These are phyloP conservation scores for Graphiopsis chlorocephala DNA, from an alignment of 2,329 filamentous ascomycete genomes.

Conservation along the genomic window DNA sequence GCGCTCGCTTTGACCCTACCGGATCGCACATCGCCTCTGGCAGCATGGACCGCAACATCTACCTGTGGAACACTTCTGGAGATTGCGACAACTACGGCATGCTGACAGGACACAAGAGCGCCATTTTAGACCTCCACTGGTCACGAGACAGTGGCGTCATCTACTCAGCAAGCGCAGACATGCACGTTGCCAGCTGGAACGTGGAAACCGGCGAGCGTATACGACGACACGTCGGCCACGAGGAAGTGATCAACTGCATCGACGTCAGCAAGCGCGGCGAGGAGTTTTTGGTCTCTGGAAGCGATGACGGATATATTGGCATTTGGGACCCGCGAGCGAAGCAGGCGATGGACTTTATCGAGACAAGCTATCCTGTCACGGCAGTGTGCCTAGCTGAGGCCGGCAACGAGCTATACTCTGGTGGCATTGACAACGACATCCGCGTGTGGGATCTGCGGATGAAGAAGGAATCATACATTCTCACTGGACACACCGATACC, in stretches of 20 bases:
- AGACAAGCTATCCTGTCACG: constrained; percentile 89
- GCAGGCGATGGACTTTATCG: constrained; percentile 79
- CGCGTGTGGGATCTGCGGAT: constrained; percentile 96
- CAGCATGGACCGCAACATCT: constrained; percentile 90
- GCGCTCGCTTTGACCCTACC: constrained; percentile 83
- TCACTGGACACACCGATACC: constrained; percentile 88
- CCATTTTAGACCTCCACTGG: constrained; percentile 91
- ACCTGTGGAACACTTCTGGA: constrained; percentile 91
- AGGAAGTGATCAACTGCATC: constrained; percentile 91
- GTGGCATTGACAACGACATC: constrained; percentile 95
- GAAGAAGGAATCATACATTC: constrained; percentile 80
- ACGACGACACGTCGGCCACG: constrained; percentile 86
- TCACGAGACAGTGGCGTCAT: constrained; percentile 88
- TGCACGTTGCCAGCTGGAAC: constrained; percentile 92
- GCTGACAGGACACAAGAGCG: constrained; percentile 84
- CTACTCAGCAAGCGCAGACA: constrained; percentile 91
- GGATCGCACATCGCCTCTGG: constrained; percentile 89
- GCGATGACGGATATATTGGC: constrained; percentile 89
- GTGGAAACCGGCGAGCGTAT: constrained; percentile 88
- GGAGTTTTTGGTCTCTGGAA: constrained; percentile 84
- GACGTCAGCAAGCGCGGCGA: constrained; percentile 87
- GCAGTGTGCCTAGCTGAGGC: constrained; percentile 88
- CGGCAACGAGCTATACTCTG: constrained; percentile 91
- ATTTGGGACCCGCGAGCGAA: constrained; percentile 96
- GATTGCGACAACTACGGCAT: constrained; percentile 92